These are phyloP conservation scores for Daldinia grandis DNA, from an alignment of 495 filamentous ascomycete species.

Conservation along the genomic window DNA sequence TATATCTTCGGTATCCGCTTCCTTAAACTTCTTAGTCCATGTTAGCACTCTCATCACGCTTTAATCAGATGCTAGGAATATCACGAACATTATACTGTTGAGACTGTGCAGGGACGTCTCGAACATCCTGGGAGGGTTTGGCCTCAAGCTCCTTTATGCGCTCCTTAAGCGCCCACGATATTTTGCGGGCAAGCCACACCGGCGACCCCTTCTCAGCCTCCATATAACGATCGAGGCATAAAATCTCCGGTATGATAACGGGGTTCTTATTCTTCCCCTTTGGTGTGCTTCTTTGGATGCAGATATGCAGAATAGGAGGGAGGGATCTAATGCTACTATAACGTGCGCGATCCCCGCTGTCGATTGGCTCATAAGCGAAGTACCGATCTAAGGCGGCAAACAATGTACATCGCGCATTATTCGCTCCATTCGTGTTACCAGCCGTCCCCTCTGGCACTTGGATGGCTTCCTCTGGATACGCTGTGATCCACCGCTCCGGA, in stretches of 20 bases:
- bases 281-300: slow-evolving; percentile 81
- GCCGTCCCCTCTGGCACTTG: slow-evolving; percentile 1
- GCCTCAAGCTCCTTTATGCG: slow-evolving; percentile 63
- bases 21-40: slow-evolving; percentile 3
- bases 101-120: neutral
- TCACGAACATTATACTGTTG: neutral
- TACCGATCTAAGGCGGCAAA: slow-evolving; percentile 85
- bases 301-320: slow-evolving; percentile 87
- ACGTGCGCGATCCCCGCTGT: slow-evolving; percentile 67
- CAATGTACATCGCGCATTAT: slow-evolving; percentile 64
- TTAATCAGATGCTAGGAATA: neutral
- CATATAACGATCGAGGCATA: slow-evolving; percentile 92
- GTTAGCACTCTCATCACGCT: slow-evolving; percentile 1
- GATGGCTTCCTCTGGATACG: slow-evolving; percentile 47
- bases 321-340: slow-evolving; percentile 78
- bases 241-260: slow-evolving; percentile 73
- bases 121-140: slow-evolving; percentile 5
- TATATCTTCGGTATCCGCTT: slow-evolving; percentile 5
- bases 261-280: slow-evolving; percentile 78
- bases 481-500: slow-evolving; percentile 52
- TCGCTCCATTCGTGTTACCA: slow-evolving; percentile 26
- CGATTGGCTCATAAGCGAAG: slow-evolving; percentile 80
- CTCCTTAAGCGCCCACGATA: slow-evolving; percentile 78
- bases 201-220: slow-evolving; percentile 65
- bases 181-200: slow-evolving; percentile 67